These are phyloP conservation scores for Isatis tinctoria DNA, from an alignment of 345 rosid species.

Conservation along the genomic window DNA sequence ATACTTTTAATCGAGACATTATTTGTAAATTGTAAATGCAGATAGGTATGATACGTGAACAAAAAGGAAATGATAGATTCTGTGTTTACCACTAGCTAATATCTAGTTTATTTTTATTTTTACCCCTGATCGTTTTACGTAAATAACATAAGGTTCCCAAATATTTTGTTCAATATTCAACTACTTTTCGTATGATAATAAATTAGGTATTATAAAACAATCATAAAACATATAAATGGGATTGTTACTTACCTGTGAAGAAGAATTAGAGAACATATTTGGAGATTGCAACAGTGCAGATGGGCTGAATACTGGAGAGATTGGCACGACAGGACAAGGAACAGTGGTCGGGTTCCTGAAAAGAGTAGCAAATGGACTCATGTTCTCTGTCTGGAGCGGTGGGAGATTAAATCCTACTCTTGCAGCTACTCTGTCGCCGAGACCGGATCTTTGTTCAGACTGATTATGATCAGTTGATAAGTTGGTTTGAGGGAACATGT, in stretches of 20 bases:
- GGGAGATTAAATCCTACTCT: neutral
- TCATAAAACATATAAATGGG: neutral
- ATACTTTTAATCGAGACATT: too few relatives aligned
- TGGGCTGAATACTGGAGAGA: constrained; percentile 26
- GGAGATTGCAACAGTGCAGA: constrained; percentile 16
- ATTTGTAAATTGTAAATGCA: neutral
- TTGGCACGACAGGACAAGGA: neutral
- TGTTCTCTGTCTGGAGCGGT: neutral
- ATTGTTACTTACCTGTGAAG: neutral
- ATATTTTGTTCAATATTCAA: neutral
- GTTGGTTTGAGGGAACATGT: constrained; percentile 3
- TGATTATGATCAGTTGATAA: neutral
- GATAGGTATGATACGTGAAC: neutral
- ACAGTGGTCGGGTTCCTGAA: neutral
- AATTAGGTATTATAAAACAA: neutral
- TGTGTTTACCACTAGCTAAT: neutral
- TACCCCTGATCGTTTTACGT: neutral
- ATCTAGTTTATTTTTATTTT: neutral
- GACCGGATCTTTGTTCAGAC: constrained; percentile 3
- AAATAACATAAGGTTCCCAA: neutral
- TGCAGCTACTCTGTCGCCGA: constrained; percentile 1
- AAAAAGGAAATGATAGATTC: neutral
- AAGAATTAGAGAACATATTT: neutral
- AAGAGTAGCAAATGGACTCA: neutral
- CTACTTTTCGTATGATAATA: neutral